phyloP scores from a whole-genome alignment of 345 rosid species.

The Rhizophora apiculata region DNA sequence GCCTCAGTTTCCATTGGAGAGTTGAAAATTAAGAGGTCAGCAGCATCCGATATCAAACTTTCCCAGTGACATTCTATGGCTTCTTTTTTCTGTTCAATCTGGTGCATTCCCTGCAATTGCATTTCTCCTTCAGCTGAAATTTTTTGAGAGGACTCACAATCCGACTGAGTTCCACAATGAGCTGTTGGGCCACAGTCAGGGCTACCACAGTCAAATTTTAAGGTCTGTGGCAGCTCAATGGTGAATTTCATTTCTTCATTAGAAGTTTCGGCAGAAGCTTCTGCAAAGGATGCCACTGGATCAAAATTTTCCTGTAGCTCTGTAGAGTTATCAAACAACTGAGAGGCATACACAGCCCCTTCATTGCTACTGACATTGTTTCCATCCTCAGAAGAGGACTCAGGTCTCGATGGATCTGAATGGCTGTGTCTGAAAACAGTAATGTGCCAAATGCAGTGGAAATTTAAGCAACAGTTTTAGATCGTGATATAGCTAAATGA shows the following conservation, averaged over 20 bases:
- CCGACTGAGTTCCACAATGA: slow-evolving; percentile 26
- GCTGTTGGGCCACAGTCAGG: slow-evolving; percentile 37
- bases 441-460: not conserved
- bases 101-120: slow-evolving; percentile 27
- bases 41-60: slow-evolving; percentile 43
- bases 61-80: slow-evolving; percentile 51
- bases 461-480: not conserved
- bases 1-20: slow-evolving; percentile 67
- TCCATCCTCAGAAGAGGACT: slow-evolving; percentile 31
- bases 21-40: slow-evolving; percentile 67
- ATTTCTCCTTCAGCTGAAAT: slow-evolving; percentile 31
- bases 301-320: slow-evolving; percentile 46
- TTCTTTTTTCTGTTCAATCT: slow-evolving; percentile 35
- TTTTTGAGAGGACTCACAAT: slow-evolving; percentile 32
- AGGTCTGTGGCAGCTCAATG: slow-evolving; percentile 44
- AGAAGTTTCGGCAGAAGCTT: slow-evolving; percentile 43
- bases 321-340: slow-evolving; percentile 30
- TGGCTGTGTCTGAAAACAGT: slow-evolving; percentile 45
- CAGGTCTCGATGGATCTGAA: slow-evolving; percentile 43
- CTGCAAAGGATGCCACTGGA: slow-evolving; percentile 42
- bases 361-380: slow-evolving; percentile 29
- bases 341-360: slow-evolving; percentile 23
- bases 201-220: slow-evolving; percentile 58
- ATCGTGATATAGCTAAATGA: not conserved
- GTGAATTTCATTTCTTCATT: slow-evolving; percentile 36